These are phyloP conservation scores for Pyrenula aspistea DNA, from an alignment of 495 filamentous ascomycete species.

Conservation along the genomic window DNA sequence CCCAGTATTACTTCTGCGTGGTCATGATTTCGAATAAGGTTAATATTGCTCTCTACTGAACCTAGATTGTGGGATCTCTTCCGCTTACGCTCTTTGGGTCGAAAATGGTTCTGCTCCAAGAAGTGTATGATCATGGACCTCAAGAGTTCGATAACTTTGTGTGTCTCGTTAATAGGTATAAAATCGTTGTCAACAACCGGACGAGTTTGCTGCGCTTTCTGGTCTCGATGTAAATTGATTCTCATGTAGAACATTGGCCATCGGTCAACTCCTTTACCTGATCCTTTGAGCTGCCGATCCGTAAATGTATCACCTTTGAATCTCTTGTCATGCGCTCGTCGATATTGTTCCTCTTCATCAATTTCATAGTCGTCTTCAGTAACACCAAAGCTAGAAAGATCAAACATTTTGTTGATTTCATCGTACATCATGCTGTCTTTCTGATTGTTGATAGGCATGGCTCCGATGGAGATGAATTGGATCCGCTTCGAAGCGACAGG, in stretches of 20 bases:
- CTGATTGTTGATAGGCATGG: conserved; percentile 41
- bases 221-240: conserved; percentile 34
- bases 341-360: conserved; percentile 23
- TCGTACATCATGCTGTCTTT: conserved; percentile 59
- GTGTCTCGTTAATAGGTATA: not conserved
- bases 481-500: conserved; percentile 57
- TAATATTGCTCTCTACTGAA: too few species aligned
- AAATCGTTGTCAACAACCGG: not conserved
- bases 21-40: too few species aligned
- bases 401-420: conserved; percentile 69
- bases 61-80: not conserved
- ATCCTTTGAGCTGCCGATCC: conserved; percentile 39
- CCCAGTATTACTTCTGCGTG: too few species aligned
- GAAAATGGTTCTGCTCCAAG: conserved; percentile 53
- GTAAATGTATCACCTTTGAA: conserved; percentile 39
- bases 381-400: conserved; percentile 64
- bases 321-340: conserved; percentile 23
- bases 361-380: conserved; percentile 28
- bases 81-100: conserved; percentile 26
- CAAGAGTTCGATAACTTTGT: not conserved
- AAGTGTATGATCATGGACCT: conserved; percentile 56
- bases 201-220: not conserved
- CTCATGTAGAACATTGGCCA: conserved; percentile 89
- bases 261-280: conserved; percentile 57
- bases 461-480: conserved; percentile 72